Base-by-base conservation (phyloP, 176 grass and related monocot species). In the Eragrostis curvula region DNA sequence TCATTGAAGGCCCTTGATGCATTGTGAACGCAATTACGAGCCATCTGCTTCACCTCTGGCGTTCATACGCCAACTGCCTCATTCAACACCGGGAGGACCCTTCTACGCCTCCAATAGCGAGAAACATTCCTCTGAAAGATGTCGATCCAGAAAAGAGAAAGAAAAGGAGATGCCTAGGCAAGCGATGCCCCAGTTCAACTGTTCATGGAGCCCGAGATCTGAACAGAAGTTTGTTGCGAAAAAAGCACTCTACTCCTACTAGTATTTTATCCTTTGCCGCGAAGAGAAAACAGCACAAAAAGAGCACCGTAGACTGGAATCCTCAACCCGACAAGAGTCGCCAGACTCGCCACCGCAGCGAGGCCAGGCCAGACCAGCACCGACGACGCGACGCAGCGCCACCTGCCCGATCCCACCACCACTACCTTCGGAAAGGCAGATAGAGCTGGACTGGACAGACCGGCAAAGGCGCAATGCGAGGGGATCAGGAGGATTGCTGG, bases 1-100 rank as follows among this genome's bases (percentile, higher is more conserved):
- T 59, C 51, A 75, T 76, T 68, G 46, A 84, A 77, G 14, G 12
- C 3, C 53, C 17, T 71, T 14, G 1, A 20, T 49, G 36, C 30
- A 5, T 42, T 71, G 83, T 85, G 74, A 85, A 71, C 74, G 42
- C 74, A 78, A 36, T 71, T 71, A 70, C 53, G 28, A 78, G 29
- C 66, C 75, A 72, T 71, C 29, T 13, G 43, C 56, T 79, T 85
- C 57, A 20, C n/a, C 39, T 28, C 39, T 15, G 8, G 52, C 73
- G 51, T 78, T 18, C 64, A 77, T 68, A 49, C 73, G 15, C 17
- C 66, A 36, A 20, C 52, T 9, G 28, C 32, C 13, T 49, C 41
- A 77, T 62, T 77, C 13, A 77, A 49, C 9, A 43, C 41, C 42
- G 36, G 36, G 17, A 48, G 10, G 12, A 49, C 11, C 8, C 10